Base-by-base conservation (phyloP, 2,329 filamentous ascomycete species). In the Bipolaris cookei region DNA sequence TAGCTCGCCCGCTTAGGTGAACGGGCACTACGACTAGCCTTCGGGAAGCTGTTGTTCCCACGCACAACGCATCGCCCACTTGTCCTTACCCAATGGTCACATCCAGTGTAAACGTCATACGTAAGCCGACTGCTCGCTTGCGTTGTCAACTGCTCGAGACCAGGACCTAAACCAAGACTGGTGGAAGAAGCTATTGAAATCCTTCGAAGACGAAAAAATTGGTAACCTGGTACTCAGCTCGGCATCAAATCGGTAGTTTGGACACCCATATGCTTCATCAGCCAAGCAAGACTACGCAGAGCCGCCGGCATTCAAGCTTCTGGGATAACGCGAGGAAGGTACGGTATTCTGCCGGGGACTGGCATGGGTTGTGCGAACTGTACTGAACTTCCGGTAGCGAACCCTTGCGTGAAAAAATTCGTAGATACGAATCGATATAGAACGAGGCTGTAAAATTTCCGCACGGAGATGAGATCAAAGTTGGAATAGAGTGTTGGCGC, bases 401-500 rank as follows among this genome's bases (percentile, higher is more conserved):
- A 20, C 42, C 48, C 44, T 58, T 43, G 48, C 43, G 45, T 61
- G 47, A 51, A 39, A 59, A 54, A 41, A 52, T 43, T 56, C 49
- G 51, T 37, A 41, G 46, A 18, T 28, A 58, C 51, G 48, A 52
- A 53, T 59, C 49, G 58, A 59, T 53, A 57, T 63, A 62, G 44
- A 54, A 54, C 56, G 39, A 51, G 50, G 53, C 54, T 63, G 56
- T 51, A 58, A 58, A 45, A 39, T 44, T 57, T 58, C 61, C 61
- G 64, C 64, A 60, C 41, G 54, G 53, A 69, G 46, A 67, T 67
- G 63, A 63, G 63, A 52, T 66, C 63, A 61, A 64, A 60, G 65
- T 70, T 65, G 63, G 66, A 65, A 67, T 72, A 71, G 57, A 72
- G 71, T 71, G 66, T 55, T 66, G 57, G 62, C 56, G 65, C 63